Base-by-base conservation (phyloP, 2,329 filamentous ascomycete species). In the Diaporthe longicolla region DNA sequence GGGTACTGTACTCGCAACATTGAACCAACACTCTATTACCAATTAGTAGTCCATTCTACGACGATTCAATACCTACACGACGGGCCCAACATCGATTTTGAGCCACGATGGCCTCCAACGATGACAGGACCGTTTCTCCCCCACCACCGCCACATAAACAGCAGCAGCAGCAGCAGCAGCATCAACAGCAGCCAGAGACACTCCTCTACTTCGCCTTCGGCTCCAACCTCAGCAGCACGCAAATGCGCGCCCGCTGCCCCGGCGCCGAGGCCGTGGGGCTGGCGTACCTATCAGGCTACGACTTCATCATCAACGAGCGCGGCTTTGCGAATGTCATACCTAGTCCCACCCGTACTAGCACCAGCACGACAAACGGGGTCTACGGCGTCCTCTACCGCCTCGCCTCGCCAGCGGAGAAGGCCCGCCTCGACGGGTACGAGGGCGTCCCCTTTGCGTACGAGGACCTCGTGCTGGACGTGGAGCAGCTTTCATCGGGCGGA, bases 391-490 rank as follows among this genome's bases (percentile, higher is more conserved):
- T 91, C 26, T 92, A 91, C 78, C 82, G 82, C 10, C 82, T 92
- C 0, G 80, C 84, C 11, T 78, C 82, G 0, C 65, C 77, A 1
- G 90, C 92, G 77, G 89, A 91, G 80, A 72, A 72, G 50, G 78
- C 73, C 5, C 74, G 72, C 0, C 84, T 92, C 0, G 91, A 92
- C 78, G 70, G 69, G 0, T 89, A 86, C 76, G 92, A 94, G 81
- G 91, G 90, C 61, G 91, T 93, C 0, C 89, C 90, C 0, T 77
- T 78, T n/a, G 87, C 87, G 1, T 93, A 93, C 78, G 85, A 86
- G 48, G 93, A 92, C 79, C 83, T 87, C 55, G 78, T 82, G 19
- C 78, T 88, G 1, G 59, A 78, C 0, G 84, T 87, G 9, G 82
- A 85, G n/a, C 84, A 88, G 24, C 71, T 76, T 32, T 32, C 29